Evolutionary conservation across 768 basidiomycete species (phyloP).

Genomic region (Glaciozyma martinii): DNA sequence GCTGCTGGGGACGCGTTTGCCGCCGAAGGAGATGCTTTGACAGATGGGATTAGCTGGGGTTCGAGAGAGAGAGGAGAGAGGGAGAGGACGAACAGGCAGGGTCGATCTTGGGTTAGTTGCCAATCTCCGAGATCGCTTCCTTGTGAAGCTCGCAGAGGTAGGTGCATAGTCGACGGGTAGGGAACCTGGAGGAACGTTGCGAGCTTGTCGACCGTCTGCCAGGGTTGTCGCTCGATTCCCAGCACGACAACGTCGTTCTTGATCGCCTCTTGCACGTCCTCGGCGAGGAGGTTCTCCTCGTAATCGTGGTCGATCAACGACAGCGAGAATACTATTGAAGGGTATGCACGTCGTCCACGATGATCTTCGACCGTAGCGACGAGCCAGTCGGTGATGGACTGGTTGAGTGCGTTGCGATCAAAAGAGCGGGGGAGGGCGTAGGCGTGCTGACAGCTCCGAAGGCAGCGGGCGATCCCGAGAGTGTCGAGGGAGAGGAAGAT

Average conservation of each 20-base stretch:
- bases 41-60: background rate
- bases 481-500: conserved; percentile 1
- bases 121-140: background rate
- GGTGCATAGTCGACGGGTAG: background rate
- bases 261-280: background rate
- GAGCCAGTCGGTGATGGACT: background rate
- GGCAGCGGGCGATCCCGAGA: background rate
- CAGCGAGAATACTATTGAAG: background rate
- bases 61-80: background rate
- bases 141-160: background rate
- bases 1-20: background rate
- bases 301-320: background rate
- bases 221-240: background rate
- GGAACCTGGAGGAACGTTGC: background rate
- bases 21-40: background rate
- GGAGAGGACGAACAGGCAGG: background rate
- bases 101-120: background rate
- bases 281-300: background rate
- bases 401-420: background rate
- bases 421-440: background rate
- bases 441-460: background rate
- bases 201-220: background rate
- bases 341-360: background rate
- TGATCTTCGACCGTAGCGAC: background rate
- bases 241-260: background rate